A percentile compares a stretch with the other conserved stretches of the same genome.
Conservation (phyloP, 2,329 filamentous ascomycete species). For the Ascochyta koolunga region DNA sequence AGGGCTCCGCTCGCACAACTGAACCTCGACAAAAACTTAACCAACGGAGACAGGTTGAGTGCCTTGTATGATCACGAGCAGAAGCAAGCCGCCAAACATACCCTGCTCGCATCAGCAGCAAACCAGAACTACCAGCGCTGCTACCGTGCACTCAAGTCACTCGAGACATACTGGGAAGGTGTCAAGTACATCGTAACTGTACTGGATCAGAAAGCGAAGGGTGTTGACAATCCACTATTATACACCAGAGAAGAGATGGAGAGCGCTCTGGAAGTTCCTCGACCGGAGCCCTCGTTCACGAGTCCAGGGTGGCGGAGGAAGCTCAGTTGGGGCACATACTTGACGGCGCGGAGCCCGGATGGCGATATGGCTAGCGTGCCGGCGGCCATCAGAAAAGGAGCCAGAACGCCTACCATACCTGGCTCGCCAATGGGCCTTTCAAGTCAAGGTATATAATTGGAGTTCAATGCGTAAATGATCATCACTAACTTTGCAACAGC, state of each 20-base stretch:
- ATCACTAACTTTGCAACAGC: conserved; percentile 48
- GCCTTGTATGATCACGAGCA: conserved; percentile 42
- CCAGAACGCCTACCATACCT: conserved; percentile 37
- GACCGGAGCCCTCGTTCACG: conserved; percentile 56
- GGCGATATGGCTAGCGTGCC: conserved; percentile 39
- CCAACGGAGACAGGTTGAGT: conserved; percentile 22
- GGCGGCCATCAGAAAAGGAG: conserved; percentile 40
- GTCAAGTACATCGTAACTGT: conserved; percentile 86
- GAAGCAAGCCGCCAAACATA: conserved; percentile 67
- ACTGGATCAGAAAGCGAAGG: conserved; percentile 84
- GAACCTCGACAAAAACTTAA: conserved; percentile 5
- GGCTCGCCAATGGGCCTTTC: conserved; percentile 57
- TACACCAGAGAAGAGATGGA: conserved; percentile 78
- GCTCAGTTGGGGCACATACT: conserved; percentile 52
- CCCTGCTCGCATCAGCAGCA: conserved; percentile 77
- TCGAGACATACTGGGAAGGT: conserved; percentile 86
- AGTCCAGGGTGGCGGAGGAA: conserved; percentile 59
- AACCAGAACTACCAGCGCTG: conserved; percentile 88
- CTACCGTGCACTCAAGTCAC: conserved; percentile 79
- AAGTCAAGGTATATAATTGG: conserved; percentile 53
- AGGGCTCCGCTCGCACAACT: conserved; percentile 1
- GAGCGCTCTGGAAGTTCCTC: conserved; percentile 64
- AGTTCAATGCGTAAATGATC: background rate
- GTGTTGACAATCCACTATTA: conserved; percentile 75
- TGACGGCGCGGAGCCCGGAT: conserved; percentile 41